Conservation (phyloP, 495 filamentous ascomycete genomes). For the Aspergillus nidulans region DNA sequence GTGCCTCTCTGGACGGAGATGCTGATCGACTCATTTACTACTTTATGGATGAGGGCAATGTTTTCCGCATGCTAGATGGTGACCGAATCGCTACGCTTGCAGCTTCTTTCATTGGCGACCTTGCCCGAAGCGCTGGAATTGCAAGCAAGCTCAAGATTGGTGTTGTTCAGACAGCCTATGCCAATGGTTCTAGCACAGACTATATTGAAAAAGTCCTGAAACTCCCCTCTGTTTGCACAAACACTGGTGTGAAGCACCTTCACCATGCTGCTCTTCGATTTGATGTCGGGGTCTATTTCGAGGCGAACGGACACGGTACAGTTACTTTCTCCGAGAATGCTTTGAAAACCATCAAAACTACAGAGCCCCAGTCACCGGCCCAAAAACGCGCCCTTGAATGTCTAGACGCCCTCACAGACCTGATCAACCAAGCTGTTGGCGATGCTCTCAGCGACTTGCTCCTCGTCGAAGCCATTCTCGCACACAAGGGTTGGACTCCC, state of each 20-base stretch:
- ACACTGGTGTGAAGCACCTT: constrained; percentile 94
- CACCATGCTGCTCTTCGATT: constrained; percentile 90
- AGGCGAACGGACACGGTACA: constrained; percentile 96
- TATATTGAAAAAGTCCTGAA: constrained; percentile 86
- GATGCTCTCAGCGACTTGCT: constrained; percentile 94
- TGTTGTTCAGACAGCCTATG: constrained; percentile 95
- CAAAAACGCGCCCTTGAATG: constrained; percentile 81
- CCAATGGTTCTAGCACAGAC: constrained; percentile 90
- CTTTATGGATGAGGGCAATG: constrained; percentile 73
- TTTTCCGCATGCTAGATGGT: constrained; percentile 88
- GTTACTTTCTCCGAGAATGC: constrained; percentile 87
- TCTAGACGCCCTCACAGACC: constrained; percentile 71
- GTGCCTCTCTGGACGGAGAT: constrained; percentile 89
- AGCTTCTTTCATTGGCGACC: constrained; percentile 88
- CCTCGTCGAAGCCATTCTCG: constrained; percentile 91
- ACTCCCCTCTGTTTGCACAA: constrained; percentile 86
- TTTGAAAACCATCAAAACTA: constrained; percentile 65
- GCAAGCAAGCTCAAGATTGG: constrained; percentile 77
- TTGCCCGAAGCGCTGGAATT: constrained; percentile 74
- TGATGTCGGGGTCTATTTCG: constrained; percentile 96
- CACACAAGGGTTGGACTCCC: constrained; percentile 88
- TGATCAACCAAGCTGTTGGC: constrained; percentile 97
- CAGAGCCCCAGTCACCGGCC: constrained; percentile 82
- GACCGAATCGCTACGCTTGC: constrained; percentile 95
- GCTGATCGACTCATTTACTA: constrained; percentile 96